Evolutionary conservation across 2,329 filamentous ascomycete species (phyloP), one percentile per base, ranked within the genome.

Genomic region (Aureobasidium sp.): DNA sequence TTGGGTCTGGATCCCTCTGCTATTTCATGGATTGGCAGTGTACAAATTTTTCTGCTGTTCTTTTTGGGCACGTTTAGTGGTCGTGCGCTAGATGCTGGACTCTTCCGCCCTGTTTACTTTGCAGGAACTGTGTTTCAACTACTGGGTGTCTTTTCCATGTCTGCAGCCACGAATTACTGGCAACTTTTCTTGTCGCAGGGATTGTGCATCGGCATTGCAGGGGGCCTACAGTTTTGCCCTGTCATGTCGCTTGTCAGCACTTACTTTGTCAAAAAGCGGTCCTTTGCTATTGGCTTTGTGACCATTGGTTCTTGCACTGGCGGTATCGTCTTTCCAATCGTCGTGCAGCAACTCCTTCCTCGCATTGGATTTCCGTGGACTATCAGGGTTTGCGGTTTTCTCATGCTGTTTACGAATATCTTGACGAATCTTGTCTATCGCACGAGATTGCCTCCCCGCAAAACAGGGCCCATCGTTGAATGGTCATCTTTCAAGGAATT

Each of bases 331-430:
- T 89, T 86, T 68, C 85, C 86, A 0, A 76, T 82, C 1, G 68
- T 80, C 21, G 75, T 77, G 1, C 68, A 75, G 14, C 79, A 84
- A 60, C 72, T 88, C 9, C 72, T 87, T 1, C 82, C 84, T 0
- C 76, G 75, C 16, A 73, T 88, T 5, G 86, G 86, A 0, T 88
- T 87, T 67, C 76, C 77, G 0, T 88, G 85, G 84, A 85, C 86
- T 0, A 78, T 86, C 25, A 76, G 85, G 0, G 78, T 81, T 1
- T 49, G 51, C 27, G 60, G 60, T n/a, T 79, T 87, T 53, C 78
- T 87, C 32, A 80, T 82, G 27, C 62, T 85, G 5, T 76, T 73
- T 0, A 45, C 71, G 0, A 70, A 70, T 1, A 54, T 63, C 0
- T 42, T 66, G n/a, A 71, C 71, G 44, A 67, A 68, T 36, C 66